These are phyloP conservation scores for Candida dubliniensis DNA, from an alignment of 1,139 yeast genomes.

Conservation along the genomic window DNA sequence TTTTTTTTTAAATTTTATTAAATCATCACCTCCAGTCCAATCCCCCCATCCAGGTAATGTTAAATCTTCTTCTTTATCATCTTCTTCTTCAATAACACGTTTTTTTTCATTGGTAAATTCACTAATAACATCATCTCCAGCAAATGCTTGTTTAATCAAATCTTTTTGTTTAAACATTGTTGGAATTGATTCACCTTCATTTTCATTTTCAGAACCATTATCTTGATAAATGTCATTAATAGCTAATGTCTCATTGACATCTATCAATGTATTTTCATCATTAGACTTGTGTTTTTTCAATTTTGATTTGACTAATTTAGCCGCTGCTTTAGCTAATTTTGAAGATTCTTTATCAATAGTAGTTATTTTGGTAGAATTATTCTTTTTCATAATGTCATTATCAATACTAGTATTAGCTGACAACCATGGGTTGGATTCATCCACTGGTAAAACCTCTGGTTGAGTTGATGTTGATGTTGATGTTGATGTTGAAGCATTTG, in stretches of 20 bases:
- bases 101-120: conserved; percentile 79
- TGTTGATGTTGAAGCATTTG: conserved; percentile 8
- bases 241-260: conserved; percentile 47
- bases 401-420: conserved; percentile 37
- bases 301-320: conserved; percentile 50
- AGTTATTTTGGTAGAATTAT: conserved; percentile 54
- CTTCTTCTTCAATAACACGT: conserved; percentile 72
- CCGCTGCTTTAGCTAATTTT: conserved; percentile 51
- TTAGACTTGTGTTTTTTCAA: conserved; percentile 38
- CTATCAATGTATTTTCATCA: conserved; percentile 45
- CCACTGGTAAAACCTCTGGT: conserved; percentile 16
- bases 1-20: conserved; percentile 57
- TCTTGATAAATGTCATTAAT: conserved; percentile 23
- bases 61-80: conserved; percentile 79
- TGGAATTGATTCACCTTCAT: conserved; percentile 36
- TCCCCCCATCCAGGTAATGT: conserved; percentile 96
- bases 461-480: conserved; percentile 9
- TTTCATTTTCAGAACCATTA: conserved; percentile 45
- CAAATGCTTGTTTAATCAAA: conserved; percentile 87
- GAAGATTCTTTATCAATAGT: conserved; percentile 62
- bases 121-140: conserved; percentile 88
- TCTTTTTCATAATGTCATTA: conserved; percentile 26
- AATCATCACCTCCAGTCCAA: conserved; percentile 72
- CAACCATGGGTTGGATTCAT: conserved; percentile 72
- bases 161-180: conserved; percentile 75